phyloP scores from a whole-genome alignment of 495 filamentous ascomycete species.

The Aspergillus kassunensis region DNA sequence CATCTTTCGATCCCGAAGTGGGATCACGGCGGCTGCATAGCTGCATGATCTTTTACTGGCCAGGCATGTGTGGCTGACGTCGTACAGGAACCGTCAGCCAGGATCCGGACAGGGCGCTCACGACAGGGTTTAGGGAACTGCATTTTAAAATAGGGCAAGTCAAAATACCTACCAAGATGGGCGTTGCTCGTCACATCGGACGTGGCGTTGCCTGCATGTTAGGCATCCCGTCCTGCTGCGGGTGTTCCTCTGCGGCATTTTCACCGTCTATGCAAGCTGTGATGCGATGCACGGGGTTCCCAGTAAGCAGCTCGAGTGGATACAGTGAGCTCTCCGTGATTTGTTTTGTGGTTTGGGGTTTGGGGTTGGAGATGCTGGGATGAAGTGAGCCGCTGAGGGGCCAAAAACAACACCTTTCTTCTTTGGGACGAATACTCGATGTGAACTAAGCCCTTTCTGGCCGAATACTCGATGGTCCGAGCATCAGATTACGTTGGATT shows the following conservation, averaged over 20 bases:
- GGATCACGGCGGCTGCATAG: not conserved
- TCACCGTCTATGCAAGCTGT: no score
- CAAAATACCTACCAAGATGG: not conserved
- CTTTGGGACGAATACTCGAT: not conserved
- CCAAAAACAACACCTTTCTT: not conserved
- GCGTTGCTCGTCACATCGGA: not conserved
- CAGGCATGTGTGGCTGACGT: not conserved
- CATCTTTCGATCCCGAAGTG: not conserved
- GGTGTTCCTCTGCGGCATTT: not conserved
- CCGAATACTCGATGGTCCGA: not conserved
- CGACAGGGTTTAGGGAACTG: no score
- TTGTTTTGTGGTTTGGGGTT: no score
- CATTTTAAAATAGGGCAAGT: not conserved
- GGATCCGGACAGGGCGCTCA: not conserved
- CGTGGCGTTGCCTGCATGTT: not conserved
- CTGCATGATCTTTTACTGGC: not conserved
- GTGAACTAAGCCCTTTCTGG: not conserved
- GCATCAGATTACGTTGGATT: no score
- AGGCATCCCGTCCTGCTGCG: not conserved
- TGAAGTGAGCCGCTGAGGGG: no score
- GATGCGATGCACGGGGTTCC: no score
- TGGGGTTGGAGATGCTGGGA: no score
- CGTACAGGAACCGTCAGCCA: not conserved
- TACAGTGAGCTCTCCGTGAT: no score
- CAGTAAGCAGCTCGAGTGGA: no score